A percentile compares a stretch with the other conserved stretches of the same genome.
These are phyloP conservation scores for Theileria luwenshuni DNA, from an alignment of 169 alveolate genomes.

Conservation along the genomic window DNA sequence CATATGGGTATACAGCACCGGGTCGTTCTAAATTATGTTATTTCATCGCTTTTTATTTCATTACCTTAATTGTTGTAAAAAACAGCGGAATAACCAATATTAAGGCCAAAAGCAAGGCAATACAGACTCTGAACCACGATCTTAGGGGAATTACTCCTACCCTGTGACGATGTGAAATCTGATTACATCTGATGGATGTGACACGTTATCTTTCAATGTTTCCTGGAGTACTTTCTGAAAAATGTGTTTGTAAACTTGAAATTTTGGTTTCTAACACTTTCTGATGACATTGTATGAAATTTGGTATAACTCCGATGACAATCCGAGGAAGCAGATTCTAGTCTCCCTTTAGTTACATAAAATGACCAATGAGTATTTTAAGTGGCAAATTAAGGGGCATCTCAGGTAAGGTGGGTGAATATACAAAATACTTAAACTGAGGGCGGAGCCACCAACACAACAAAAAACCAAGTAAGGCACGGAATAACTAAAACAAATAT, in stretches of 20 bases:
- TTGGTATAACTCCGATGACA: too few relatives aligned
- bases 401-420: background rate
- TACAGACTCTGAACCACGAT: constrained; percentile 16
- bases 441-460: constrained; percentile 7
- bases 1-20: constrained; percentile 17
- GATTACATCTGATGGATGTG: constrained; percentile 37
- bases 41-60: background rate
- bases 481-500: constrained; percentile 10
- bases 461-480: background rate
- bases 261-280: too few relatives aligned
- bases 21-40: constrained; percentile 10
- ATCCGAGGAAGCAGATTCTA: too few relatives aligned
- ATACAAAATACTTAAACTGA: background rate
- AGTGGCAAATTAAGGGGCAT: too few relatives aligned
- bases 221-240: constrained; percentile 9
- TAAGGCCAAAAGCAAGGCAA: constrained; percentile 15
- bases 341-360: too few relatives aligned
- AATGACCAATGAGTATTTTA: too few relatives aligned
- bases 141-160: background rate
- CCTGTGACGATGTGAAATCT: constrained; percentile 32
- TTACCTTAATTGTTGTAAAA: constrained; percentile 31
- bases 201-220: constrained; percentile 2
- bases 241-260: too few relatives aligned
- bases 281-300: too few relatives aligned
- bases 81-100: constrained; percentile 13